These are phyloP conservation scores for Blastomyces silverae DNA, from an alignment of 2,329 filamentous ascomycete genomes.

Conservation along the genomic window DNA sequence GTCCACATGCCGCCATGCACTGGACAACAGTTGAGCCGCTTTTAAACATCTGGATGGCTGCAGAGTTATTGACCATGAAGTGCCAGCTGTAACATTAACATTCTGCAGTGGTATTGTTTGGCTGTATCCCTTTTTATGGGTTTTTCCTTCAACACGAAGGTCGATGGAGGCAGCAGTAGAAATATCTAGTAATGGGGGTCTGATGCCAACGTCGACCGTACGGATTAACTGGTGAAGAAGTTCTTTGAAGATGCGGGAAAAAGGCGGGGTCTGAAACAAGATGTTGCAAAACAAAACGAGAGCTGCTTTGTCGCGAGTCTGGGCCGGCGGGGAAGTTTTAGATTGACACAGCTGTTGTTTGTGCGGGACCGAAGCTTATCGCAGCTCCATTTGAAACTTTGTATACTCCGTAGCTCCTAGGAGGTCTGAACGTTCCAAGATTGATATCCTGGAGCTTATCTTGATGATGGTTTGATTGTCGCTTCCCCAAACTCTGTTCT, in stretches of 20 bases:
- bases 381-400: too few species aligned
- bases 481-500: too few species aligned
- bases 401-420: too few species aligned
- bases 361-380: not conserved
- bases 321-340: not conserved
- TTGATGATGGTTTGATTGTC: too few species aligned
- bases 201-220: not conserved
- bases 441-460: too few species aligned
- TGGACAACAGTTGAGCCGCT: not conserved
- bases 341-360: too few species aligned
- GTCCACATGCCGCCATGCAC: not conserved
- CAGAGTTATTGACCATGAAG: not conserved
- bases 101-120: not conserved
- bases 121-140: not conserved
- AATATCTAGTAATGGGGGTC: not conserved
- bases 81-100: conserved; percentile 2
- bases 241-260: not conserved
- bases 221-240: not conserved
- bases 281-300: not conserved
- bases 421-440: too few species aligned
- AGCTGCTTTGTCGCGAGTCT: not conserved
- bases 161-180: not conserved
- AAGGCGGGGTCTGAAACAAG: conserved; percentile 13
- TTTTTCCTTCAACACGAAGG: not conserved
- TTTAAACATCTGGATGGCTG: not conserved